Base-by-base conservation (phyloP, 2,329 filamentous ascomycete genomes). In the Furcasterigmium furcatum region DNA sequence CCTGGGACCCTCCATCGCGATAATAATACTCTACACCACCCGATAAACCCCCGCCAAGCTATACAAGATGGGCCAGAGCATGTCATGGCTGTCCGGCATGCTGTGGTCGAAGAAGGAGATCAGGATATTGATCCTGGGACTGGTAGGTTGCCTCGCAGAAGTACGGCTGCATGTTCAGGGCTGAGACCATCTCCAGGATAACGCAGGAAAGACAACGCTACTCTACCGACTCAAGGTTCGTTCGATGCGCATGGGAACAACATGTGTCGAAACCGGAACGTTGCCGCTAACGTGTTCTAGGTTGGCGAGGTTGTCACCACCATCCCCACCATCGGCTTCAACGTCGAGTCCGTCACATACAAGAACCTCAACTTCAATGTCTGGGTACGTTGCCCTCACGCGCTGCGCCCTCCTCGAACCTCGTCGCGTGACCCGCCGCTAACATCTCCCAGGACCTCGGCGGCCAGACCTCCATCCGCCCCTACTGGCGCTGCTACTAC, bases 401-500 rank as follows among this genome's bases (percentile, higher is more conserved):
- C 13, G 6, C 30, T n/a, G 9, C 30, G 27, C 30, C 30, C 30
- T n/a, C 9, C 3, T 7, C 30, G 13, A 13, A 32, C 30, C 30
- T n/a, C 30, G 18, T 3, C 30, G 14, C 14, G 34, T 27, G 24
- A 12, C 34, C 19, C 5, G 19, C 34, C 3, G 6, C 5, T 34
- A 5, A 8, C n/a, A 6, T 5, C 16, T 20, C 13, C 8, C 55
- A 88, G 85, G 92, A 97, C 73, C 79, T 97, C 40, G 92, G 94
- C 62, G 94, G 94, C 32, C 94, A 99, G 76, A 99, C 94, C n/a
- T 95, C 88, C 56, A 99, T 99, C 66, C 83, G 94, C 55, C 94
- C 94, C 2, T 99, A 99, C 75, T 99, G 94, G 94, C 83, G 94
- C 66, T 99, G 94, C 74, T 99, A 99, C 78, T 99, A 97, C 64